Evolutionary conservation across 352 stramenopile genomes (phyloP).

Genomic region (Phytopythium litorale): DNA sequence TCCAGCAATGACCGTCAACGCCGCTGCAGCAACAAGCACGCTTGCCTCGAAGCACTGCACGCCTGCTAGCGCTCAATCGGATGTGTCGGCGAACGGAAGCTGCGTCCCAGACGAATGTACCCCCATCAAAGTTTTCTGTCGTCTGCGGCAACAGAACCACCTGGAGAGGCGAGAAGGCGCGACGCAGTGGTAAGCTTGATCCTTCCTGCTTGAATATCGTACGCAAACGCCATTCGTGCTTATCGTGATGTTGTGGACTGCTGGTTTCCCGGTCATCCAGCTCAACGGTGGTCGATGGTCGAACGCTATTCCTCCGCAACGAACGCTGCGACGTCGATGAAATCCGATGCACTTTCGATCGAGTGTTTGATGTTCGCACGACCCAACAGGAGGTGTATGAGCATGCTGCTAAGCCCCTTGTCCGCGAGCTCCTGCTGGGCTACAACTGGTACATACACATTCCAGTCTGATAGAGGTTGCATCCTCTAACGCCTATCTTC

Average conservation of each 20-base stretch:
- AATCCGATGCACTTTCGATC: slow-evolving; percentile 66
- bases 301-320: slow-evolving; percentile 57
- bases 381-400: slow-evolving; percentile 72
- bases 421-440: slow-evolving; percentile 64
- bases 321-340: slow-evolving; percentile 70
- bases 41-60: not conserved
- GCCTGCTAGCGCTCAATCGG: not conserved
- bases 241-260: not conserved
- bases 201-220: not conserved
- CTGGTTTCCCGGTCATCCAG: slow-evolving; percentile 13
- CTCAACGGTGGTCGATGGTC: slow-evolving; percentile 52
- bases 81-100: not conserved
- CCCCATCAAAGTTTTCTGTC: slow-evolving; percentile 71
- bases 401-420: slow-evolving; percentile 59
- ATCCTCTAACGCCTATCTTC: not conserved
- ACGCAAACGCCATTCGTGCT: slow-evolving; percentile 5
- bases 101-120: slow-evolving; percentile 10
- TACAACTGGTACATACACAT: slow-evolving; percentile 59
- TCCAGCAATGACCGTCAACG: not conserved
- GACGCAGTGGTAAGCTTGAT: slow-evolving; percentile 36
- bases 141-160: slow-evolving; percentile 72
- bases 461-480: not conserved
- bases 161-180: slow-evolving; percentile 64
- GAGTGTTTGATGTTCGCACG: slow-evolving; percentile 58
- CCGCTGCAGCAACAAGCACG: not conserved